These are phyloP conservation scores for Dothistroma septosporum DNA, from an alignment of 2,329 filamentous ascomycete species.

Conservation along the genomic window DNA sequence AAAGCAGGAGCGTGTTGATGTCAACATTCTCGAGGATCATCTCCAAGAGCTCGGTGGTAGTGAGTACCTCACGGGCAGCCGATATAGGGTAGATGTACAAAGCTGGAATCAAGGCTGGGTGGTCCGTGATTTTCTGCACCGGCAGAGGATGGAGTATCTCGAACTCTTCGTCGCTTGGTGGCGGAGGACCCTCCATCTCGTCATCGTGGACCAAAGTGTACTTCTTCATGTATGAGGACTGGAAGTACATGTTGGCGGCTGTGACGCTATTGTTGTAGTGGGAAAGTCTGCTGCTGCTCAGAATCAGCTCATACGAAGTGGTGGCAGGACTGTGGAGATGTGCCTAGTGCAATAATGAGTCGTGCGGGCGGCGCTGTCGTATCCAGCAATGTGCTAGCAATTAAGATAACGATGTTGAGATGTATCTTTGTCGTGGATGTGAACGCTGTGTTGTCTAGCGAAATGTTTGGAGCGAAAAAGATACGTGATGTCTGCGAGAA, in stretches of 20 bases:
- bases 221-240: neutral
- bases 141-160: neutral
- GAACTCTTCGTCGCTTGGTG: neutral
- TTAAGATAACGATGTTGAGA: neutral
- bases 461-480: neutral
- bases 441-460: neutral
- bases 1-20: slow-evolving; percentile 1
- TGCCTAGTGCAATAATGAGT: neutral
- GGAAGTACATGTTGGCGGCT: neutral
- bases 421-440: neutral
- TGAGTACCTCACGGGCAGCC: neutral
- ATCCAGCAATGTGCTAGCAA: neutral
- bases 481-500: neutral
- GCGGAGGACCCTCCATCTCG: neutral
- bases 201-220: neutral
- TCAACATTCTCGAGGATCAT: slow-evolving; percentile 3
- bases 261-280: neutral
- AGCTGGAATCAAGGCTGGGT: neutral
- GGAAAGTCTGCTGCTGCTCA: neutral
- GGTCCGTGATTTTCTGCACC: neutral
- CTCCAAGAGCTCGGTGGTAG: slow-evolving; percentile 8
- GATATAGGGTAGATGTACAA: neutral
- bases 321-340: neutral
- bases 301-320: neutral
- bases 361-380: neutral